Conservation (phyloP, 352 stramenopile genomes). For the Blastocystis sp. region DNA sequence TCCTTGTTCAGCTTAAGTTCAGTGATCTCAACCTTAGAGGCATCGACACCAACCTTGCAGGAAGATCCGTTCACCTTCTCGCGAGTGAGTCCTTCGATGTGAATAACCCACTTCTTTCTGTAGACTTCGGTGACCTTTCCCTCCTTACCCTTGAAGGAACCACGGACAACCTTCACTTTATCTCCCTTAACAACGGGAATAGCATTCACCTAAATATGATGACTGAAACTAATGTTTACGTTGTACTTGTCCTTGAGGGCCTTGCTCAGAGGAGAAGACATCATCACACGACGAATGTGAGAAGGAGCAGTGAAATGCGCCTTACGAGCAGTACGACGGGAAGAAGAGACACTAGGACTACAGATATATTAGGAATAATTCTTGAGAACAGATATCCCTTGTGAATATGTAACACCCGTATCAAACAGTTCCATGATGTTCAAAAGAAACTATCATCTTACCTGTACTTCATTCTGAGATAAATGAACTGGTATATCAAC, state of each 20-base stretch:
- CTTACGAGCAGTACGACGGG: conserved; percentile 95
- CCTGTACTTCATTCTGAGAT: conserved; percentile 16
- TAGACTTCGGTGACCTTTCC: conserved; percentile 95
- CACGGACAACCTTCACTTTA: conserved; percentile 83
- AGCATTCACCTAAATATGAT: not conserved
- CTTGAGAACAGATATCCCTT: not conserved
- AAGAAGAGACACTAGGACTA: conserved; percentile 65
- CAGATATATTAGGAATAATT: not conserved
- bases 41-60: conserved; percentile 83
- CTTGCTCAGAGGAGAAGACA: conserved; percentile 96
- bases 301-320: conserved; percentile 97
- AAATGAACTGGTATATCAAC: conserved; percentile 55
- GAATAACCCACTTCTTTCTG: conserved; percentile 99
- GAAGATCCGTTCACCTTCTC: conserved; percentile 95
- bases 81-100: conserved; percentile 95
- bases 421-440: not conserved
- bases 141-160: conserved; percentile 93
- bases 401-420: not conserved
- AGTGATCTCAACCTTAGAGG: conserved; percentile 59
- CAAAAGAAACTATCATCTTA: not conserved
- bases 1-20: conserved; percentile 63
- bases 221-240: not conserved
- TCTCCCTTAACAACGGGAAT: conserved; percentile 57
- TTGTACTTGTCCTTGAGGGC: conserved; percentile 71
- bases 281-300: conserved; percentile 89